Evolutionary conservation across 2,329 filamentous ascomycete species (phyloP).

Genomic region (Penicillium sp.): DNA sequence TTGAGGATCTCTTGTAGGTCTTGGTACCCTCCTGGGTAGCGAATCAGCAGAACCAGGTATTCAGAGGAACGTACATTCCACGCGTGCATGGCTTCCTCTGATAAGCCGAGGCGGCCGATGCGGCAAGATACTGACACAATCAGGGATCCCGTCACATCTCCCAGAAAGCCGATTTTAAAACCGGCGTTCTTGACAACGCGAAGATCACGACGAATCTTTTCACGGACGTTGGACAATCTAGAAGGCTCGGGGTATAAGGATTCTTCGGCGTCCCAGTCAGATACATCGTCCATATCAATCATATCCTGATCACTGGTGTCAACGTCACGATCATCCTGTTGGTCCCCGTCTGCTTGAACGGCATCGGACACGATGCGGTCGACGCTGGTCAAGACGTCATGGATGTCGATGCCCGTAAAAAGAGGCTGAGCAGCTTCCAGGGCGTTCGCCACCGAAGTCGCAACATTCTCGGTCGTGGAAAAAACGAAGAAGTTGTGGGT

Average conservation of each 20-base stretch:
- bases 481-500: slow-evolving; percentile 52
- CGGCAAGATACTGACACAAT: slow-evolving; percentile 67
- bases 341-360: slow-evolving; percentile 6
- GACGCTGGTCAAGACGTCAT: slow-evolving; percentile 50
- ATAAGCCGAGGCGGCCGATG: slow-evolving; percentile 67
- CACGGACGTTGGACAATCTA: slow-evolving; percentile 4
- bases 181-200: slow-evolving; percentile 60
- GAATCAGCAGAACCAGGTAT: slow-evolving; percentile 71
- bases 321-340: slow-evolving; percentile 15
- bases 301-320: slow-evolving; percentile 13
- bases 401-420: slow-evolving; percentile 43
- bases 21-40: slow-evolving; percentile 62
- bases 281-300: slow-evolving; percentile 35
- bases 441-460: slow-evolving; percentile 28
- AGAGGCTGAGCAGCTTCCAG: slow-evolving; percentile 46
- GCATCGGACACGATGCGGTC: slow-evolving; percentile 38
- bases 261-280: slow-evolving; percentile 21
- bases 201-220: slow-evolving; percentile 60
- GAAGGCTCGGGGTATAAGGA: too few relatives aligned
- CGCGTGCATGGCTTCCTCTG: slow-evolving; percentile 69
- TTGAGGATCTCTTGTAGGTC: slow-evolving; percentile 54
- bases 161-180: slow-evolving; percentile 65
- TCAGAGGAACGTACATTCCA: slow-evolving; percentile 68
- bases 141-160: slow-evolving; percentile 50
- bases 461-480: slow-evolving; percentile 41